Evolutionary conservation across 352 stramenopile genomes (phyloP).

Genomic region (Phytophthora fragariaefolia): DNA sequence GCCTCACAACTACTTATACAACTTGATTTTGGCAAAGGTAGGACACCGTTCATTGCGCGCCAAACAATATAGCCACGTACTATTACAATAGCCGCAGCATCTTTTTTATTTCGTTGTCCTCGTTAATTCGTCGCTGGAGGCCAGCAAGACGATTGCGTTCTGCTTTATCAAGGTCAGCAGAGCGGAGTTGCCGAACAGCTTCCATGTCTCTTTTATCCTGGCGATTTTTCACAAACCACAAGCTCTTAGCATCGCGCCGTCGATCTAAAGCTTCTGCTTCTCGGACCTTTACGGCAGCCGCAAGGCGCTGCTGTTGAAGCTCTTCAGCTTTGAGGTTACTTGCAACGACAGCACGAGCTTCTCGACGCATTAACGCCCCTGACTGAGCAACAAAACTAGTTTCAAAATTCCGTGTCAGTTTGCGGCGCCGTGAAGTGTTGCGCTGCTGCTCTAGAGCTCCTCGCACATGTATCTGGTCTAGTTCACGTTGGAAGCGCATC

Average conservation of each 20-base stretch:
- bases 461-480: constrained; percentile 51
- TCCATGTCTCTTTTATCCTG: constrained; percentile 42
- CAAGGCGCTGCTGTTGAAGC: constrained; percentile 39
- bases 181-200: constrained; percentile 30
- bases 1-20: no score
- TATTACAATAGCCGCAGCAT: constrained; percentile 64
- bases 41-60: no score
- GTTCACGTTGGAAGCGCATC: constrained; percentile 60
- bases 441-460: constrained; percentile 61
- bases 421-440: constrained; percentile 40
- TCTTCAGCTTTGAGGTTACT: constrained; percentile 40
- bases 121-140: constrained; percentile 51
- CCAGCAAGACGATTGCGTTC: constrained; percentile 28
- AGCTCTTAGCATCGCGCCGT: constrained; percentile 71
- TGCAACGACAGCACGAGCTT: constrained; percentile 53
- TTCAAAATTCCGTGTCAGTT: constrained; percentile 64
- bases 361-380: constrained; percentile 70
- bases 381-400: constrained; percentile 60
- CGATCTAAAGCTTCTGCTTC: constrained; percentile 47
- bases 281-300: constrained; percentile 30
- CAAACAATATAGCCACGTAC: not conserved
- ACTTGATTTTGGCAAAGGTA: no score
- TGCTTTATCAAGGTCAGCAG: constrained; percentile 32
- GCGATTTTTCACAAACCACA: constrained; percentile 72
- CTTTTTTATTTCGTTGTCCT: constrained; percentile 77